Conservation (phyloP, 495 filamentous ascomycete genomes). For the Tuber magnatum region DNA sequence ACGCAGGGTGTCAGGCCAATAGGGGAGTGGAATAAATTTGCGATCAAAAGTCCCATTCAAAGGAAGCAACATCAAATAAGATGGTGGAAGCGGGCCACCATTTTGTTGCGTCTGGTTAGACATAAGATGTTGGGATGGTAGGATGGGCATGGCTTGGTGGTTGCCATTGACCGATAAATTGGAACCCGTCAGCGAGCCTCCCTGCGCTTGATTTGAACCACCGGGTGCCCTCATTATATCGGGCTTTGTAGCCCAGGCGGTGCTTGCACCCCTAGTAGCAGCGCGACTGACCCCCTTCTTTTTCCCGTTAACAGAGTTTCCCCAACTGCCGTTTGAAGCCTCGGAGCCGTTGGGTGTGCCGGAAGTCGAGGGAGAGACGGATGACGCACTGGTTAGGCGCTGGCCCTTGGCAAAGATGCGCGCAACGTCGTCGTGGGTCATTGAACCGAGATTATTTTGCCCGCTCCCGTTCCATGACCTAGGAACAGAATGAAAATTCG, state of each 20-base stretch:
- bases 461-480: slow-evolving; percentile 53
- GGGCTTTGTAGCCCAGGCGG: slow-evolving; percentile 45
- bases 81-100: slow-evolving; percentile 50
- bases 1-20: slow-evolving; percentile 74
- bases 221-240: slow-evolving; percentile 47
- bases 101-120: slow-evolving; percentile 52
- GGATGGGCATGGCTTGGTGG: slow-evolving; percentile 65
- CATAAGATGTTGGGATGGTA: slow-evolving; percentile 64
- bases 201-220: slow-evolving; percentile 43
- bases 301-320: slow-evolving; percentile 47
- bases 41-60: slow-evolving; percentile 93
- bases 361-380: slow-evolving; percentile 63
- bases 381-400: slow-evolving; percentile 81
- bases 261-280: slow-evolving; percentile 63
- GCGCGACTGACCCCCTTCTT: slow-evolving; percentile 49
- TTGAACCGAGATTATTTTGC: slow-evolving; percentile 54
- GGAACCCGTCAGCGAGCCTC: slow-evolving; percentile 50
- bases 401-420: slow-evolving; percentile 81
- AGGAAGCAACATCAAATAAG: slow-evolving; percentile 73
- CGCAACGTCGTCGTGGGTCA: slow-evolving; percentile 78
- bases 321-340: slow-evolving; percentile 43
- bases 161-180: slow-evolving; percentile 63
- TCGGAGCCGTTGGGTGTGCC: slow-evolving; percentile 55
- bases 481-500: slow-evolving; percentile 71
- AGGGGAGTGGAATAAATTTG: slow-evolving; percentile 89